Base-by-base conservation (phyloP, 495 filamentous ascomycete species). In the Aspergillus heteromorphus region DNA sequence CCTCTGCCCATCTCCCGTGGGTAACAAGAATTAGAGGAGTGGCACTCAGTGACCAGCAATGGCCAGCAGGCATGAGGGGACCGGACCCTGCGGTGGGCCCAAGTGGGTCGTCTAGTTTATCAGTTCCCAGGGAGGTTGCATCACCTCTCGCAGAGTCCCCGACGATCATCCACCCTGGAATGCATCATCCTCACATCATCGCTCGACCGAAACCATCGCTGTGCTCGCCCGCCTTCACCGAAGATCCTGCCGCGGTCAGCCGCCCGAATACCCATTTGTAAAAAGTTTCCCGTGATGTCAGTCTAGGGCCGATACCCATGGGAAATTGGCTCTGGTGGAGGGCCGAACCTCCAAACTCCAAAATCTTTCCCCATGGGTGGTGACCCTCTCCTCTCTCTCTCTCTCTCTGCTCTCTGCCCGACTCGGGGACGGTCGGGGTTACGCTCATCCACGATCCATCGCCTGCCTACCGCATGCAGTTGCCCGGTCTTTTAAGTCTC, bases 141-240 rank as follows among this genome's bases (percentile, higher is more conserved):
- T 47, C 43, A 47, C 27, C 27, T 29, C 18, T 19, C 43, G 23
- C 9, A 13, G 21, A 21, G 40, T 47, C 34, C 6, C 34, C 18
- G 43, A 29, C 43, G 43, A 47, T 29, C 43, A 27, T 27, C 27
- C 43, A 23, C 23, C 21, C 43, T 47, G 43, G 43, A 47, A 47
- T 47, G 43, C 43, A 47, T 47, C 43, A 47, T 47, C 27, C 43
- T 47, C 21, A 47, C 43, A 47, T 47, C 43, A 47, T 47, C 4
- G 13, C 23, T 1, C 23, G 16, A 27, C 23, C 43, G 43, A 47
- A 47, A 47, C 13, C 43, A 47, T 27, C 43, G 30, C 14, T 8
- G 9, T 34, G 30, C 30, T 34, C n/a, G 23, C 23, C 23, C 23
- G 23, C 23, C 23, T 27, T 27, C 34, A 38, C 34, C 34, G 34